phyloP scores from a whole-genome alignment of 192 early-diverging fungal genomes.

The Linnemannia zychae region DNA sequence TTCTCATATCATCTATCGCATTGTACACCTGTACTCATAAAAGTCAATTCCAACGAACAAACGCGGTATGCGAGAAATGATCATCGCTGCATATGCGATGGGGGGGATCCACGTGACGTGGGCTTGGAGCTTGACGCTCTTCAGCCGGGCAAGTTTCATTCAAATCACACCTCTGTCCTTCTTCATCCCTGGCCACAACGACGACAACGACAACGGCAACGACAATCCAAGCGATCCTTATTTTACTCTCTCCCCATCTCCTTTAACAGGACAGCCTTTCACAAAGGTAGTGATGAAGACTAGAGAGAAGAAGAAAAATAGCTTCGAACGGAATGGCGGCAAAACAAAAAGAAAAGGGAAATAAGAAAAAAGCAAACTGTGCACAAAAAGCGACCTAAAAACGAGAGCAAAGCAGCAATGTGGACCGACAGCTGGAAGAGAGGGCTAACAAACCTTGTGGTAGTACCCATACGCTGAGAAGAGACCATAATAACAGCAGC shows the following conservation, averaged over 20 bases:
- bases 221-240: background rate
- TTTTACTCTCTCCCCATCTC: background rate
- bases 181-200: background rate
- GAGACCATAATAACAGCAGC: background rate
- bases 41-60: background rate
- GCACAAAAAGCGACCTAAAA: slow-evolving; percentile 8
- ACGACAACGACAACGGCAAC: background rate
- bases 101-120: background rate
- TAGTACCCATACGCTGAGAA: too few species aligned
- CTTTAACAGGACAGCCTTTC: background rate
- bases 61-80: too few species aligned
- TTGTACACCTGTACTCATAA: background rate
- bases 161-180: background rate
- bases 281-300: background rate
- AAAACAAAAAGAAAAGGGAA: background rate
- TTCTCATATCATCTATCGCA: background rate
- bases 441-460: background rate
- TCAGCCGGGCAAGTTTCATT: too few species aligned
- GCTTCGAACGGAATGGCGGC: background rate
- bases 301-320: background rate
- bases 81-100: background rate
- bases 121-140: background rate
- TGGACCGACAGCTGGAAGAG: background rate
- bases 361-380: too few species aligned
- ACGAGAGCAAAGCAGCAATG: background rate